phyloP scores from a whole-genome alignment of 257 asterid species.

The Solanum pennellii region DNA sequence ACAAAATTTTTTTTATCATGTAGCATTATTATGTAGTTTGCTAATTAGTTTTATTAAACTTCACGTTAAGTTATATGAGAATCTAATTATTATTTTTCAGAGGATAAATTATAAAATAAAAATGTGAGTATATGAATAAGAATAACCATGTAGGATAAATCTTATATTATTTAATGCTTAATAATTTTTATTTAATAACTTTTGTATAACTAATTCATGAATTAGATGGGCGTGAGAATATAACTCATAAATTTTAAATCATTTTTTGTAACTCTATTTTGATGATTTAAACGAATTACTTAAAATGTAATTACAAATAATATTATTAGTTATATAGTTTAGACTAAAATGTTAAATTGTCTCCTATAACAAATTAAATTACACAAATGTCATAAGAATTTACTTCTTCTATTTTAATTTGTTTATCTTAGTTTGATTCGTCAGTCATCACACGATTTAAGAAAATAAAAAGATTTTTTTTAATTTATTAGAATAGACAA shows the following conservation, averaged over 20 bases:
- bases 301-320: too few relatives aligned
- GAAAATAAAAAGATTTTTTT: neutral
- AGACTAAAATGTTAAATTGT: too few relatives aligned
- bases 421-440: neutral
- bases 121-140: neutral
- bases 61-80: neutral
- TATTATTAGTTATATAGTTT: too few relatives aligned
- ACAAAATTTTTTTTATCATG: too few relatives aligned
- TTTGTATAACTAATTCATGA: too few relatives aligned
- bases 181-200: too few relatives aligned
- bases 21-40: neutral
- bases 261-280: too few relatives aligned
- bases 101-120: too few relatives aligned
- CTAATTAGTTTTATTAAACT: neutral
- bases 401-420: neutral
- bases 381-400: too few relatives aligned
- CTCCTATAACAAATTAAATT: neutral
- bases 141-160: neutral
- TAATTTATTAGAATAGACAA: too few relatives aligned
- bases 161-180: neutral
- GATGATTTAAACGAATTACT: neutral
- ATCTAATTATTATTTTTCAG: neutral
- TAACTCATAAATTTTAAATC: too few relatives aligned
- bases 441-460: rapidly evolving
- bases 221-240: neutral